Conservation (phyloP, 1,284 basidiomycete genomes). For the Tausonia pullulans region DNA sequence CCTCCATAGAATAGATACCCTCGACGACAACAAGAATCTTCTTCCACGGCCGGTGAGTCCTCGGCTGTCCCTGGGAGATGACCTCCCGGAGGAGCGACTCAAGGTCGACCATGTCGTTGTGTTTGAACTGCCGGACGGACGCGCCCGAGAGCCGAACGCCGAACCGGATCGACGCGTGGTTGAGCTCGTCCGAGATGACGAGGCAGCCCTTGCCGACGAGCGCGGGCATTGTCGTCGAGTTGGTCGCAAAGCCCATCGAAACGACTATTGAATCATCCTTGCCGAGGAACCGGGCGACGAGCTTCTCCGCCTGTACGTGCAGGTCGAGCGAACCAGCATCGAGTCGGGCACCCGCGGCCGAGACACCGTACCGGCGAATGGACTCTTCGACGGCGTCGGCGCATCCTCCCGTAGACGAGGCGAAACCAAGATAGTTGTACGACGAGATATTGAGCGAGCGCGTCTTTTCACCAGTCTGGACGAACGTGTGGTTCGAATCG, state of each 20-base stretch:
- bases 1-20: constrained; percentile 97
- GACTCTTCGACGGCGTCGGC: constrained; percentile 82
- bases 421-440: constrained; percentile 99
- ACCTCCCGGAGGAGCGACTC: constrained; percentile 76
- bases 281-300: constrained; percentile 83
- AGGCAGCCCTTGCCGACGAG: constrained; percentile 83
- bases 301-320: constrained; percentile 68
- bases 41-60: constrained; percentile 97
- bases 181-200: constrained; percentile 94
- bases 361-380: constrained; percentile 67
- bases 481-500: constrained; percentile 71
- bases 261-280: constrained; percentile 79
- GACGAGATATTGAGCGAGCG: constrained; percentile 93
- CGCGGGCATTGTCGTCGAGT: constrained; percentile 89
- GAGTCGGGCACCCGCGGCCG: constrained; percentile 62
- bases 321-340: constrained; percentile 77
- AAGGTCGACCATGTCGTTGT: constrained; percentile 82
- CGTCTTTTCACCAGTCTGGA: constrained; percentile 66
- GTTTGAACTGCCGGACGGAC: constrained; percentile 87
- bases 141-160: constrained; percentile 85
- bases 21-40: constrained; percentile 94
- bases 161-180: constrained; percentile 91
- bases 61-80: constrained; percentile 93
- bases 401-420: constrained; percentile 83
- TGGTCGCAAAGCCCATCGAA: constrained; percentile 97